phyloP scores from a whole-genome alignment of 2,329 filamentous ascomycete species.

The Peltaster fructicola region DNA sequence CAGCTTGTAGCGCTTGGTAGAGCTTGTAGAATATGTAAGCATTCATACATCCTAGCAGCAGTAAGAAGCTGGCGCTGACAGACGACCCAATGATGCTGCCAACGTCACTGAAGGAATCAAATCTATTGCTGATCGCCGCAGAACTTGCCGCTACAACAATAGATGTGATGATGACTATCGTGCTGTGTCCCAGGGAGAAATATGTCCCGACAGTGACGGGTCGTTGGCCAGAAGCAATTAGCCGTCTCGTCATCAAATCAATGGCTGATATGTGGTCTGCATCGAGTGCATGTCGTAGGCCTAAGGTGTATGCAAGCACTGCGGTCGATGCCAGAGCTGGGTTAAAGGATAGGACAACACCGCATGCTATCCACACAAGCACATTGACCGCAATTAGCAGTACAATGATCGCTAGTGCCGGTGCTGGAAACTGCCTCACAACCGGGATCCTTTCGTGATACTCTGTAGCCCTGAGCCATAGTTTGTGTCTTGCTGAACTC shows the following conservation, averaged over 20 bases:
- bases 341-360: conserved; percentile 33
- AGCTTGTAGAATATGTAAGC: conserved; percentile 70
- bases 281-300: conserved; percentile 85
- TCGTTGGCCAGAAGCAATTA: conserved; percentile 68
- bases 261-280: conserved; percentile 91
- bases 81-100: conserved; percentile 82
- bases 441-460: conserved; percentile 37
- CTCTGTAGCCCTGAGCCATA: too few relatives aligned
- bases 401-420: conserved; percentile 39
- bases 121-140: conserved; percentile 62
- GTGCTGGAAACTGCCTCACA: conserved; percentile 37
- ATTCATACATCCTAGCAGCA: conserved; percentile 70
- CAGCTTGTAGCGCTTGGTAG: conserved; percentile 45
- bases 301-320: conserved; percentile 72
- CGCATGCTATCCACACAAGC: conserved; percentile 40
- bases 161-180: conserved; percentile 80
- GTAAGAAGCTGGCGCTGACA: conserved; percentile 66
- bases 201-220: conserved; percentile 89
- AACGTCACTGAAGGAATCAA: conserved; percentile 60
- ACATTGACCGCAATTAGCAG: conserved; percentile 36
- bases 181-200: conserved; percentile 86
- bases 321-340: conserved; percentile 55
- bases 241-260: conserved; percentile 79
- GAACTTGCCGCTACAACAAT: conserved; percentile 83
- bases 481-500: too few relatives aligned